Conservation (phyloP, 108 stramenopile genomes). For the Cylindrotheca fusiformis region DNA sequence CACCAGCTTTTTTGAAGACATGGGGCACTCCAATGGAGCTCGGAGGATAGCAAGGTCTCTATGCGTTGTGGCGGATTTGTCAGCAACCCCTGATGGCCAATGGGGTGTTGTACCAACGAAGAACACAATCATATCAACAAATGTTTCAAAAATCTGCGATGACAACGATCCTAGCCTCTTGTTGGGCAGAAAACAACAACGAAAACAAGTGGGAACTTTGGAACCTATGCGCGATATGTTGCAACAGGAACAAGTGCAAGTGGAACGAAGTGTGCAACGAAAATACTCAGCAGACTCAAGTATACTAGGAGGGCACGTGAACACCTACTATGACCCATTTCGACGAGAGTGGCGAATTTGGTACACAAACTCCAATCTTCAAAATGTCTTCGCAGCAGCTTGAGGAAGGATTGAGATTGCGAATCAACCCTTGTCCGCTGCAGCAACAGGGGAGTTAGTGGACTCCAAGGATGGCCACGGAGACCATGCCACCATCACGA, state of each 20-base stretch:
- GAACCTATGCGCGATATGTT: conserved; percentile 4
- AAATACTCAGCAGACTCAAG: conserved; percentile 15
- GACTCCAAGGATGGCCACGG: too few species aligned
- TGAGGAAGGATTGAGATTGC: too few species aligned
- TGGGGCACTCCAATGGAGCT: conserved; percentile 81
- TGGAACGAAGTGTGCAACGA: not conserved
- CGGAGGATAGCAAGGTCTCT: conserved; percentile 47
- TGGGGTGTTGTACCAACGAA: conserved; percentile 32
- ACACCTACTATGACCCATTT: conserved; percentile 81
- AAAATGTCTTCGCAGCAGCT: conserved; percentile 45
- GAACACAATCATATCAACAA: conserved; percentile 8
- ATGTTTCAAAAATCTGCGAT: not conserved
- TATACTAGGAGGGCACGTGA: conserved; percentile 52
- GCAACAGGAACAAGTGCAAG: conserved; percentile 10
- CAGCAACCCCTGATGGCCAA: conserved; percentile 19
- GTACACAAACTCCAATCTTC: conserved; percentile 61
- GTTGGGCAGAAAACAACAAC: conserved; percentile 6
- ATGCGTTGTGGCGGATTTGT: conserved; percentile 61
- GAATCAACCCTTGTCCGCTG: too few species aligned
- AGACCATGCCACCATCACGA: too few species aligned
- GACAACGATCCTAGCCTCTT: conserved; percentile 11
- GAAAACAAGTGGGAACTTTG: conserved; percentile 17
- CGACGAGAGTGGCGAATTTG: conserved; percentile 66
- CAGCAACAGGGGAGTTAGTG: too few species aligned
- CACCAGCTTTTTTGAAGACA: conserved; percentile 86